Base-by-base conservation (phyloP, 2,329 filamentous ascomycete genomes). In the Sclerotiophoma versabilis region DNA sequence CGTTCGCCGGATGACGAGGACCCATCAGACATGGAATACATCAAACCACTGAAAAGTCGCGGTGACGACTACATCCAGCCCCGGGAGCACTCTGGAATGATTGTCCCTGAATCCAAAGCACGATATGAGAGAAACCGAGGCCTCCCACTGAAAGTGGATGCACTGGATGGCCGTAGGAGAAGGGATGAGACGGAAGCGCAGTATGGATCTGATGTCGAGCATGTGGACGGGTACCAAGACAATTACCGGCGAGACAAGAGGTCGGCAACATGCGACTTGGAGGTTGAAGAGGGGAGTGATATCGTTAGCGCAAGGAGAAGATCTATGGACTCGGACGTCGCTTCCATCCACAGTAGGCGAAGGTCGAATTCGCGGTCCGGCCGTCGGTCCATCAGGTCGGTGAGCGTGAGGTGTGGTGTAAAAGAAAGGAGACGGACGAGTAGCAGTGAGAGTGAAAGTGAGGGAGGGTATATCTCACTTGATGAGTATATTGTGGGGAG, bases 391-490 rank as follows among this genome's bases (percentile, higher is more conserved):
- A 7, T 30, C 17, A 20, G 19, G 17, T 39, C 44, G 23, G 4
- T 7, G 8, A 12, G 34, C 1, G 25, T 10, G 32, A 17, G 30
- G 20, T 36, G 15, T 29, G 32, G 23, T 17, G 14, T 37, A 5
- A 29, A 37, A 15, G 32, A 22, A 3, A 15, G 17, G 22, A 27
- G n/a, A 17, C 9, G 14, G 5, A n/a, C n/a, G 23, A 46, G 29
- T 10, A 6, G 17, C 3, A 44, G 45, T 36, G 39, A 22, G 2
- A 54, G 50, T 11, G 50, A 54, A 5, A 22, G 19, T 14, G 51
- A 54, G 12, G 45, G 33, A 17, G 51, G 44, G 6, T 54, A 54
- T 15, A 54, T 54, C 34, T 49, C 39, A 11, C 51, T 49, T 2
- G 51, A 54, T 8, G 51, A 44, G 3, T 45, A 54, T 7, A 54